Conservation (phyloP, 2,329 filamentous ascomycete genomes). For the Aureobasidium musti region DNA sequence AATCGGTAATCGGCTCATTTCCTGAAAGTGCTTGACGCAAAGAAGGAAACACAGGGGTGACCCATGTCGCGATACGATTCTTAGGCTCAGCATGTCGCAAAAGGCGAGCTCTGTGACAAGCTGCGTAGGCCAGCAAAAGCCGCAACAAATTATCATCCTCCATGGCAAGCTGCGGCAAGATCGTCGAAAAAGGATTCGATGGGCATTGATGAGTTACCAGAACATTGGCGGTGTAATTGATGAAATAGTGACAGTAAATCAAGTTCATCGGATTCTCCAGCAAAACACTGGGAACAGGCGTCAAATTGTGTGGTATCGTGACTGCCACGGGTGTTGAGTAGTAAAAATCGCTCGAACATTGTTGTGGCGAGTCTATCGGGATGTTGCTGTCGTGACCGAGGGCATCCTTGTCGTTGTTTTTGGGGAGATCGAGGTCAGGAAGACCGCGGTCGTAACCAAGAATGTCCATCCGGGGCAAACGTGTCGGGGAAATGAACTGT, state of each 20-base stretch:
- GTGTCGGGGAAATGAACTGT: not conserved
- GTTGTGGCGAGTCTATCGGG: conserved; percentile 27
- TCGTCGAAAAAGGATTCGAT: conserved; percentile 61
- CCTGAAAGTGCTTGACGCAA: conserved; percentile 64
- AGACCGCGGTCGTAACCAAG: conserved; percentile 24
- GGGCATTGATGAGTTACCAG: conserved; percentile 63
- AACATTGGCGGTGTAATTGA: conserved; percentile 76
- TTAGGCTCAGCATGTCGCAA: conserved; percentile 72
- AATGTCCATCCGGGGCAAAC: conserved; percentile 2
- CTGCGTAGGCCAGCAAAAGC: conserved; percentile 77
- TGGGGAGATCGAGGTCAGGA: conserved; percentile 26
- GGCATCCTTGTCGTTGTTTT: conserved; percentile 26
- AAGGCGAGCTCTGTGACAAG: conserved; percentile 75
- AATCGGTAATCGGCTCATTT: conserved; percentile 66
- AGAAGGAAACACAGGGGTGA: conserved; percentile 76
- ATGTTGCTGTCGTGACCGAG: not conserved
- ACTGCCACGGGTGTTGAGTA: conserved; percentile 70
- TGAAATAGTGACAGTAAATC: conserved; percentile 71
- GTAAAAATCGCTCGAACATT: conserved; percentile 51
- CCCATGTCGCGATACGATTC: conserved; percentile 77
- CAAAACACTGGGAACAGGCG: conserved; percentile 58
- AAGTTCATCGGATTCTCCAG: conserved; percentile 77
- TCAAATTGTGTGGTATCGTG: conserved; percentile 59
- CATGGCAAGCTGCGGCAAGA: conserved; percentile 67
- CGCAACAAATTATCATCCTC: conserved; percentile 71